Conservation (phyloP, 805 yeast genomes). For the Ogataea pini region DNA sequence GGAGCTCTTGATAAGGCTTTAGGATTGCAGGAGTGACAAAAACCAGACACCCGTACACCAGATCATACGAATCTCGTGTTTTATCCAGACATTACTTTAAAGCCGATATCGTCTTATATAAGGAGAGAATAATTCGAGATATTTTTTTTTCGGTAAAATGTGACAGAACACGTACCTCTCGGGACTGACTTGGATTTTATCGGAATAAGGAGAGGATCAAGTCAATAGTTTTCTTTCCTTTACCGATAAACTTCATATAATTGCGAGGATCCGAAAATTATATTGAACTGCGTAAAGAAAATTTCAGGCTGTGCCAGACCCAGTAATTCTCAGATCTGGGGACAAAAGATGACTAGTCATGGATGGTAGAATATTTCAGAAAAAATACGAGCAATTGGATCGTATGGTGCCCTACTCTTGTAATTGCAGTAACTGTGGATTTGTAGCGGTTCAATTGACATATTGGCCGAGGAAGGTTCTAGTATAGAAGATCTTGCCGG, state of each 20-base stretch:
- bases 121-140: neutral
- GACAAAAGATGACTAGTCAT: neutral
- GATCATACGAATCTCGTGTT: neutral
- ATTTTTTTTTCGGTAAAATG: neutral
- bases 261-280: too few species aligned
- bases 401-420: too few species aligned
- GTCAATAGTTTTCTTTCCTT: neutral
- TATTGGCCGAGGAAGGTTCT: neutral
- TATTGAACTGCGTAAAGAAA: neutral
- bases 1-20: constrained; percentile 20
- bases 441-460: neutral
- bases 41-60: constrained; percentile 1
- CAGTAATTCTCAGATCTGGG: constrained; percentile 1
- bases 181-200: neutral
- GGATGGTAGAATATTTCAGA: too few species aligned
- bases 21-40: constrained; percentile 1
- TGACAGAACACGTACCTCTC: neutral
- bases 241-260: neutral
- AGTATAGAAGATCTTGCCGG: neutral
- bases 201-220: neutral
- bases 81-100: neutral
- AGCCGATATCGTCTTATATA: constrained; percentile 5
- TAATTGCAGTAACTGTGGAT: too few species aligned
- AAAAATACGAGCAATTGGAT: too few species aligned
- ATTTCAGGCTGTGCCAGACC: constrained; percentile 4